Evolutionary conservation across 805 yeast species (phyloP).

Genomic region (Metschnikowia lachancei): DNA sequence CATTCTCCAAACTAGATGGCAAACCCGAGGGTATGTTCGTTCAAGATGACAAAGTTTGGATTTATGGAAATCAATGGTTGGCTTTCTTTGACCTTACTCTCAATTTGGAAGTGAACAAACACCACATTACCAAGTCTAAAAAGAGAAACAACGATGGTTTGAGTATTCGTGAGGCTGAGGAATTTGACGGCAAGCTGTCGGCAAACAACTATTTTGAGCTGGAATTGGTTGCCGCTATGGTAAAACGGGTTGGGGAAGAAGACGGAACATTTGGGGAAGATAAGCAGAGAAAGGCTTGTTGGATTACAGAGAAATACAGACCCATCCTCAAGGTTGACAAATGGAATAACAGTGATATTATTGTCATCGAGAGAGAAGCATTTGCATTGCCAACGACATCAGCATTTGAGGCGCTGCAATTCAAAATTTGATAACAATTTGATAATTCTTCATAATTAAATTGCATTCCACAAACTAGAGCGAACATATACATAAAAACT

Average conservation of each 20-base stretch:
- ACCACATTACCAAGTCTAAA: slow-evolving; percentile 25
- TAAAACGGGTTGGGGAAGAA: slow-evolving; percentile 27
- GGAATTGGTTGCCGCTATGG: slow-evolving; percentile 13
- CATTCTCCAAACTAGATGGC: slow-evolving; percentile 54
- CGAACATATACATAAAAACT: neutral
- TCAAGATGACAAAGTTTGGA: slow-evolving; percentile 61
- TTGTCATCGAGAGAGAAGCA: slow-evolving; percentile 75
- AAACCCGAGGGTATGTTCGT: slow-evolving; percentile 71
- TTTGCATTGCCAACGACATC: slow-evolving; percentile 54
- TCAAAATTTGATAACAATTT: slow-evolving; percentile 8
- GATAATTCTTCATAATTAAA: neutral
- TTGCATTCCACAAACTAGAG: neutral
- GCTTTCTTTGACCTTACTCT: slow-evolving; percentile 64
- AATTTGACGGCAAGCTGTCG: slow-evolving; percentile 20
- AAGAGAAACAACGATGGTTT: slow-evolving; percentile 47
- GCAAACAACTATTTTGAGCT: slow-evolving; percentile 11
- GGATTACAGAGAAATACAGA: slow-evolving; percentile 73
- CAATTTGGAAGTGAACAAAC: slow-evolving; percentile 49
- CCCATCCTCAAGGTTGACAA: slow-evolving; percentile 63
- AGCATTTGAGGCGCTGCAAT: slow-evolving; percentile 56
- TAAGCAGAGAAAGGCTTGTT: slow-evolving; percentile 48
- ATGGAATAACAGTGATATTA: slow-evolving; percentile 54
- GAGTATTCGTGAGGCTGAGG: slow-evolving; percentile 28
- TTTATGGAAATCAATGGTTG: slow-evolving; percentile 86
- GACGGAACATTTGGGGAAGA: slow-evolving; percentile 20